Evolutionary conservation across 345 rosid genomes (phyloP), one percentile per base, ranked within the genome.

Genomic region (Lepidium aucheri): DNA sequence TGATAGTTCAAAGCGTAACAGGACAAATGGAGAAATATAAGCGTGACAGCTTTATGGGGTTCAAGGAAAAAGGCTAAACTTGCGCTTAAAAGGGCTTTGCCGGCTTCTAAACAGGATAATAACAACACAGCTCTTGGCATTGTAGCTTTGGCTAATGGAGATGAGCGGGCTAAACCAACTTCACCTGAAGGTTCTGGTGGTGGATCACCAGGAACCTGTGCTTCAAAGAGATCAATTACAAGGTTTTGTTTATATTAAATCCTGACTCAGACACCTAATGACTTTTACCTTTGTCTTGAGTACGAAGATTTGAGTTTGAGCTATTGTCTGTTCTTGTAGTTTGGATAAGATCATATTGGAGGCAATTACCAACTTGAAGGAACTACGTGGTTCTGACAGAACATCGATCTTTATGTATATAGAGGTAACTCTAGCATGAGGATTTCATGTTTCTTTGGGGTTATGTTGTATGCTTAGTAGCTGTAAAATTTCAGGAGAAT

Each of bases 1-100:
- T 43, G 73, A 55, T 62, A 4, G 15, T 79, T 49, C 24, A 34
- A 69, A 39, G 10, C 28, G 18, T 69, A 66, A 65, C 81, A 95
- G 99, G 99, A 95, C 64, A 95, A 95, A 79, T 95, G 99, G 99
- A 88, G 99, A 79, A 95, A 95, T 73, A 95, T 95, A 78, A 91
- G 90, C 67, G 97, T 90, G 28, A 91, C 93, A 53, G 90, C 89
- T 17, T 84, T 80, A 80, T 85, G 99, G 96, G 85, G 85, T 14
- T 89, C 99, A 12, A 84, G 97, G 68, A 89, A 87, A 77, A 95
- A 87, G 78, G 88, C 95, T 56, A 89, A 87, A 77, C 80, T 89
- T 74, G 88, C 93, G 0, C 83, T 84, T 60, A 91, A 81, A 79
- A 85, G 78, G 79, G 70, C 68, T 67, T 80, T 68, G 2, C 63